Conservation (phyloP, 768 basidiomycete species). For the Mrakia gelida region DNA sequence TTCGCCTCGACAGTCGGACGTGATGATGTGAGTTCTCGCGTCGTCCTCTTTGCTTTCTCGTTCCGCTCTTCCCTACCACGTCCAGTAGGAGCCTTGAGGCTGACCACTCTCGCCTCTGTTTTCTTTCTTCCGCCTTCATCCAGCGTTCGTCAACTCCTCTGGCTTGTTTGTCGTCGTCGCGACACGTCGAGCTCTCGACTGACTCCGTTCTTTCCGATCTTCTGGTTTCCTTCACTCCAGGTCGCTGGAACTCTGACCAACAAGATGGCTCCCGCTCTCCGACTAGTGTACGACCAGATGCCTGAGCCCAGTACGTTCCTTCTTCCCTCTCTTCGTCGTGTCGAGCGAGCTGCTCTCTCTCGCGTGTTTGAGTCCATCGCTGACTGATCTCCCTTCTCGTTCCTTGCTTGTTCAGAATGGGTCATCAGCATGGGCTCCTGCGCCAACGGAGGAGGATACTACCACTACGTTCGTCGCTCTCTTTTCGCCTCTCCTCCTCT, state of each 20-base stretch:
- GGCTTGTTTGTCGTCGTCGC: not conserved
- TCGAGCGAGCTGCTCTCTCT: not conserved
- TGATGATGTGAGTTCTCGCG: slow-evolving; percentile 11
- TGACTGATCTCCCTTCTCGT: too few relatives aligned
- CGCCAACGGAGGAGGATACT: slow-evolving; percentile 83
- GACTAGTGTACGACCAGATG: slow-evolving; percentile 77
- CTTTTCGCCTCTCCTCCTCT: not conserved
- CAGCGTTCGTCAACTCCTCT: not conserved
- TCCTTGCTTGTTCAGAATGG: slow-evolving; percentile 64
- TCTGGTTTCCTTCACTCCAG: not conserved
- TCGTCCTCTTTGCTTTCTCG: not conserved
- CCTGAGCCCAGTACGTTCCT: slow-evolving; percentile 76
- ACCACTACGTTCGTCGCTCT: slow-evolving; percentile 31
- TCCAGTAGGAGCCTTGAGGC: slow-evolving; percentile 61
- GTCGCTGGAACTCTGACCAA: slow-evolving; percentile 98
- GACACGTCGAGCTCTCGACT: not conserved
- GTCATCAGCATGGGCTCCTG: slow-evolving; percentile 99
- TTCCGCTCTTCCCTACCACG: not conserved
- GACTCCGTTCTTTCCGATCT: too few relatives aligned
- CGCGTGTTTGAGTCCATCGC: not conserved
- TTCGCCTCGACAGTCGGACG: slow-evolving; percentile 63
- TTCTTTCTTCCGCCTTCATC: too few relatives aligned
- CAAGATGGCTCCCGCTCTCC: slow-evolving; percentile 97
- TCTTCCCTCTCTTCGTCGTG: not conserved
- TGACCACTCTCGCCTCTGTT: slow-evolving; percentile 55